Conservation (phyloP, 192 early-diverging fungal genomes). For the Ambispora gerdemannii region DNA sequence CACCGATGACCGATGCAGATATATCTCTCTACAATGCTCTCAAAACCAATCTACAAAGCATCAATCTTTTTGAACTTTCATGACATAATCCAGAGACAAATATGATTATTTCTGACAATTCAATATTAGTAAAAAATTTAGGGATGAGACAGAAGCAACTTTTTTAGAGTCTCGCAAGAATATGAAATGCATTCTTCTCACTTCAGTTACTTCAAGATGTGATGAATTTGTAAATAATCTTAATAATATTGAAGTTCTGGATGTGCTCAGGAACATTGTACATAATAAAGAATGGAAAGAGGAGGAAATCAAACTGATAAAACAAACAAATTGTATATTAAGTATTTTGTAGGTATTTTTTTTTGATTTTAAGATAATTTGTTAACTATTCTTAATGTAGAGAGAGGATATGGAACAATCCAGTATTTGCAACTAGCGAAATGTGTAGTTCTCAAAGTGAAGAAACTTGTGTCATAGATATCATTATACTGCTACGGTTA, state of each 20-base stretch:
- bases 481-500: too few species aligned
- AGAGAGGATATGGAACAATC: conserved; percentile 9
- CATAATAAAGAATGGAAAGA: conserved; percentile 14
- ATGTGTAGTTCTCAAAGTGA: conserved; percentile 14
- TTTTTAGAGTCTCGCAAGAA: conserved; percentile 12
- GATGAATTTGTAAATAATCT: conserved; percentile 8
- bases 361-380: conserved; percentile 9
- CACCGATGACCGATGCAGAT: not conserved
- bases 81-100: conserved; percentile 8
- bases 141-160: not conserved
- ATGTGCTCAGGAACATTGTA: conserved; percentile 6
- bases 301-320: conserved; percentile 2
- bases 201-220: conserved; percentile 3
- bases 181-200: conserved; percentile 22
- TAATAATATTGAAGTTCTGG: not conserved
- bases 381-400: conserved; percentile 6
- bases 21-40: conserved; percentile 18
- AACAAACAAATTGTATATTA: conserved; percentile 19
- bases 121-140: conserved; percentile 15
- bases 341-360: conserved; percentile 20
- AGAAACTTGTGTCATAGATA: conserved; percentile 8
- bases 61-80: conserved; percentile 8
- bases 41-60: conserved; percentile 15
- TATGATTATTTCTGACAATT: conserved; percentile 16
- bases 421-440: conserved; percentile 12